Evolutionary conservation across 495 filamentous ascomycete species (phyloP).

Genomic region (Lepidopterella palustris): DNA sequence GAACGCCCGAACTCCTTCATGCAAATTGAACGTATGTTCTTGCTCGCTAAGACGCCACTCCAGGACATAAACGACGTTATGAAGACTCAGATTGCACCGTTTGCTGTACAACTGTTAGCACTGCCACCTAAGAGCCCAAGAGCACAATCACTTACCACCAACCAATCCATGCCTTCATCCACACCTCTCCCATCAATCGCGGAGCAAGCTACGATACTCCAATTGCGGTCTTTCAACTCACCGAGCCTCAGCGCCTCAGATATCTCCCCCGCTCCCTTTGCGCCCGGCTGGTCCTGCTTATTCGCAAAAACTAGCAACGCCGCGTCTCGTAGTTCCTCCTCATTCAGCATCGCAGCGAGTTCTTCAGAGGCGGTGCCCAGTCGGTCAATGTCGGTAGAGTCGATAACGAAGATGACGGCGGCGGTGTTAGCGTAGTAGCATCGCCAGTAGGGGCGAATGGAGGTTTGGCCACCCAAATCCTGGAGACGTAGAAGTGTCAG

Average conservation of each 20-base stretch:
- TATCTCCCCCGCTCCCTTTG: conserved; percentile 94
- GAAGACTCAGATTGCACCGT: conserved; percentile 14
- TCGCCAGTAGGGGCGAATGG: conserved; percentile 95
- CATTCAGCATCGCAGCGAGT: conserved; percentile 88
- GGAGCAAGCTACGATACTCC: conserved; percentile 96
- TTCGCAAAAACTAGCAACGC: conserved; percentile 94
- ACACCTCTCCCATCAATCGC: conserved; percentile 93
- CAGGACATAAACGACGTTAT: conserved; percentile 1
- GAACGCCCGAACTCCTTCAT: conserved; percentile 14
- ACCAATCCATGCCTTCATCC: conserved; percentile 96
- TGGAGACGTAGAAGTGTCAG: conserved; percentile 30
- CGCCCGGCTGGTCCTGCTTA: conserved; percentile 97
- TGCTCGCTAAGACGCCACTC: not conserved
- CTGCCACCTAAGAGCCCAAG: not conserved
- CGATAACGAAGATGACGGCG: conserved; percentile 98
- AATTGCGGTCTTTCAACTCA: conserved; percentile 90
- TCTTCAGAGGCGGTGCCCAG: conserved; percentile 88
- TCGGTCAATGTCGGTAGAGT: conserved; percentile 93
- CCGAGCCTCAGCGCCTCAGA: conserved; percentile 85
- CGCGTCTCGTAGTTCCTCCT: conserved; percentile 91
- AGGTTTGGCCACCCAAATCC: conserved; percentile 93
- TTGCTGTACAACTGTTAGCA: conserved; percentile 7
- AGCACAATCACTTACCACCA: conserved; percentile 68
- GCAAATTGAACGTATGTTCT: conserved; percentile 3
- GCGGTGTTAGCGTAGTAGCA: conserved; percentile 99